Percentiles rank a stretch among this genome's conserved stretches.
phyloP scores from a whole-genome alignment of 805 yeast species.

The Saturnispora bothae region DNA sequence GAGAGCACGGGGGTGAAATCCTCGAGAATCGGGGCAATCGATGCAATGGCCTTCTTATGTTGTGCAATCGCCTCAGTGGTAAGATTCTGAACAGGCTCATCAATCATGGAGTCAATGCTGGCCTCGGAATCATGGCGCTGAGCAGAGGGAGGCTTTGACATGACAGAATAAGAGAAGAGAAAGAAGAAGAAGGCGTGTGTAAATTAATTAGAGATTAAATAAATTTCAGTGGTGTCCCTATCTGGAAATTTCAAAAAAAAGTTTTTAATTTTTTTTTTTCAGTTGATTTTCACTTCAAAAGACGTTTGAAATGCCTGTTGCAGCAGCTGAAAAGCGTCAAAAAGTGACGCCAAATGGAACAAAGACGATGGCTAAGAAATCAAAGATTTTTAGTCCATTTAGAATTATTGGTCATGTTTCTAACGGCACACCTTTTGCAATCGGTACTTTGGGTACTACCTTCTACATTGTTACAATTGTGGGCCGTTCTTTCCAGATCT shows the following conservation, averaged over 20 bases:
- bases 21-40: constrained; percentile 63
- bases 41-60: constrained; percentile 56
- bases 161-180: too few relatives aligned
- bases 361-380: constrained; percentile 19
- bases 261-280: not conserved
- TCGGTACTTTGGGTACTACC: constrained; percentile 80
- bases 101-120: constrained; percentile 9
- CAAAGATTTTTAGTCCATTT: constrained; percentile 75
- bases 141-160: constrained; percentile 1
- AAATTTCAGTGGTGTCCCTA: not conserved
- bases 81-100: constrained; percentile 20
- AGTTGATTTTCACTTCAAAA: not conserved
- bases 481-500: constrained; percentile 83
- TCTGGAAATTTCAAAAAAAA: not conserved
- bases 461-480: constrained; percentile 84
- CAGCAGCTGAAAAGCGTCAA: constrained; percentile 9
- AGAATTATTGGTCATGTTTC: constrained; percentile 86
- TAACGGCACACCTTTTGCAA: constrained; percentile 73
- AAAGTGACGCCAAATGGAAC: not conserved
- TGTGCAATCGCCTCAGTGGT: constrained; percentile 25
- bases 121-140: constrained; percentile 1
- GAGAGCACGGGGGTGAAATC: constrained; percentile 69
- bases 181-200: too few relatives aligned
- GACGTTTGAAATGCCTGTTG: constrained; percentile 2
- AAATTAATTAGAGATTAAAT: not conserved